Percentiles rank a stretch among this genome's conserved stretches.
Conservation (phyloP, 164 flowering plant genomes). For the Aristolochia contorta region DNA sequence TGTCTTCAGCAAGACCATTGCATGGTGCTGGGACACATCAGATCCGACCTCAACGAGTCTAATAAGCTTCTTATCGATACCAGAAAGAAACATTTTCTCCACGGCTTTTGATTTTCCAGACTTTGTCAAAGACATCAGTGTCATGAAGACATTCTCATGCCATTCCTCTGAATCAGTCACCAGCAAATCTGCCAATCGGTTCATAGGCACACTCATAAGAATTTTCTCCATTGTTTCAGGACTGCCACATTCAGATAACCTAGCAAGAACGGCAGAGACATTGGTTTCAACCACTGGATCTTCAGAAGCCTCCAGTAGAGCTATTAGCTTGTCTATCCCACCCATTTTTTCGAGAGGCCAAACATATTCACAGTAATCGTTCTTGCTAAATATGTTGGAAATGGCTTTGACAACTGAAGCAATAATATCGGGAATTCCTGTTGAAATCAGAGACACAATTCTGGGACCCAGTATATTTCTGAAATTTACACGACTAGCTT, state of each 20-base stretch:
- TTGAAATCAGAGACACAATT: slow-evolving; percentile 22
- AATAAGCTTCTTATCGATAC: slow-evolving; percentile 31
- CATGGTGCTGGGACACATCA: slow-evolving; percentile 39
- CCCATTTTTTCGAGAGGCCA: slow-evolving; percentile 24
- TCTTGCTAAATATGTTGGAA: slow-evolving; percentile 20
- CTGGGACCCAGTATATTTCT: slow-evolving; percentile 29
- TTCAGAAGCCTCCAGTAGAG: slow-evolving; percentile 19
- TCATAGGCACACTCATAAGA: slow-evolving; percentile 23
- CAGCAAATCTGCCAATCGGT: slow-evolving; percentile 24
- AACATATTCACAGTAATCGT: slow-evolving; percentile 23
- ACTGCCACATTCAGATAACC: slow-evolving; percentile 36
- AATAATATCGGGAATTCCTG: slow-evolving; percentile 18
- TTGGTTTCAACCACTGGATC: slow-evolving; percentile 27
- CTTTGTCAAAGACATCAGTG: slow-evolving; percentile 29
- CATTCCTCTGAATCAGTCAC: slow-evolving; percentile 23
- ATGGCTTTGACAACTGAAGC: slow-evolving; percentile 27
- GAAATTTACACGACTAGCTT: slow-evolving; percentile 32
- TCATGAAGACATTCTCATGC: slow-evolving; percentile 32
- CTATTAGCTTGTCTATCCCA: slow-evolving; percentile 25
- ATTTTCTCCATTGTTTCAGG: slow-evolving; percentile 22
- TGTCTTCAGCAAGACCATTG: slow-evolving; percentile 29
- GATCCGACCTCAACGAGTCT: slow-evolving; percentile 31
- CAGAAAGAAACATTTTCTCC: slow-evolving; percentile 29
- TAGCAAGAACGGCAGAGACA: slow-evolving; percentile 27
- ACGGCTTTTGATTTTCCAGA: slow-evolving; percentile 36